Evolutionary conservation across 306 rosid genomes (phyloP).

Genomic region (Aeschynomene evenia): DNA sequence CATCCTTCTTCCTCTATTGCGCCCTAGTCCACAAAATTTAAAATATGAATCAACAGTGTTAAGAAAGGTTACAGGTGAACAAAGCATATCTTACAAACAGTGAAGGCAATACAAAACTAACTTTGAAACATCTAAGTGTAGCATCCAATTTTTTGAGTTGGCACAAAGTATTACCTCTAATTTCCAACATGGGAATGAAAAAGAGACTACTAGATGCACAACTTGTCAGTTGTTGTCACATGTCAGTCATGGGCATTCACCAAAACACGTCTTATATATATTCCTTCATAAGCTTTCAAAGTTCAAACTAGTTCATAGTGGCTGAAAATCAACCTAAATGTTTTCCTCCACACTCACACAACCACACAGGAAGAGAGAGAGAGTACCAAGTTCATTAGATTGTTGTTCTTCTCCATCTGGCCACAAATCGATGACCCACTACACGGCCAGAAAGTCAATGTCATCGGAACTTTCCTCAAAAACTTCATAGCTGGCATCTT

Average conservation of each 20-base stretch:
- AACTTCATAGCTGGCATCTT: constrained; percentile 52
- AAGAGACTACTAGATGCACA: constrained; percentile 2
- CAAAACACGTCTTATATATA: constrained; percentile 6
- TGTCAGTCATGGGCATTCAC: constrained; percentile 12
- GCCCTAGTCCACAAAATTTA: constrained; percentile 27
- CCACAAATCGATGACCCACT: constrained; percentile 33
- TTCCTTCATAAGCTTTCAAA: too few species aligned
- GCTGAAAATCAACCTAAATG: constrained; percentile 11
- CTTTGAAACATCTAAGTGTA: constrained; percentile 17
- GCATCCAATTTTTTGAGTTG: not conserved
- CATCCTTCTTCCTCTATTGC: constrained; percentile 17
- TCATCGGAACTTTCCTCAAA: constrained; percentile 93
- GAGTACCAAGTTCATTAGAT: constrained; percentile 51
- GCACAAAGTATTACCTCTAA: not conserved
- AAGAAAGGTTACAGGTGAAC: constrained; percentile 27
- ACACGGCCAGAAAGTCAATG: constrained; percentile 56
- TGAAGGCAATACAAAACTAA: constrained; percentile 3
- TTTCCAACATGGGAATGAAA: constrained; percentile 8
- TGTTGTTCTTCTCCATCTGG: constrained; percentile 37
- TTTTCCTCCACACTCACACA: not conserved
- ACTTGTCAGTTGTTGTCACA: constrained; percentile 13
- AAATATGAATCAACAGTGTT: constrained; percentile 20
- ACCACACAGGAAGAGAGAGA: not conserved
- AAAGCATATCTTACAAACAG: constrained; percentile 10
- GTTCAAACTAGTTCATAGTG: too few species aligned